A percentile compares a stretch with the other conserved stretches of the same genome.
These are phyloP conservation scores for Lactifluus rugatus DNA, from an alignment of 768 basidiomycete species.

Conservation along the genomic window DNA sequence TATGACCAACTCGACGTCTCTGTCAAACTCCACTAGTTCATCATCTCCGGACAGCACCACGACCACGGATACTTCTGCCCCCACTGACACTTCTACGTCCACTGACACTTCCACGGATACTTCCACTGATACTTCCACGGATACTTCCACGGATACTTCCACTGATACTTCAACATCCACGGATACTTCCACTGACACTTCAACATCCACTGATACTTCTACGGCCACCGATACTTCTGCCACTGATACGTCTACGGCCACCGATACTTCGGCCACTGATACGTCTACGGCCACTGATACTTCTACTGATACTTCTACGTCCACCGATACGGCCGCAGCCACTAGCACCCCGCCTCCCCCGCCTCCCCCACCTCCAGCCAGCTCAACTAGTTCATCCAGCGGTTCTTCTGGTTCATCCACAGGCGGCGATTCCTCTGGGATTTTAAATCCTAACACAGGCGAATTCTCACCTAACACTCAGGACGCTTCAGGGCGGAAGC, in stretches of 20 bases:
- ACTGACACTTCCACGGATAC: neutral
- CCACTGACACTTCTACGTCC: neutral
- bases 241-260: neutral
- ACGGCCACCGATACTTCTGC: too few species aligned
- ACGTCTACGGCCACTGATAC: neutral
- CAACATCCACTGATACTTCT: too few species aligned
- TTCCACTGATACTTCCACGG: neutral
- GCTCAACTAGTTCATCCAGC: neutral
- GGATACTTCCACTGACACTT: neutral
- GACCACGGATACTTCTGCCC: neutral
- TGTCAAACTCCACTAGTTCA: neutral
- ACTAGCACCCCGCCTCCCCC: neutral
- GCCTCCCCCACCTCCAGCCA: neutral
- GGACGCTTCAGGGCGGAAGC: conserved; percentile 7
- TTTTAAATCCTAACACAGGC: neutral
- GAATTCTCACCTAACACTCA: conserved; percentile 1
- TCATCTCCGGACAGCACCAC: neutral
- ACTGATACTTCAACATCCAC: neutral
- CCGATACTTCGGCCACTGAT: neutral
- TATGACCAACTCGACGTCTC: conserved; percentile 1
- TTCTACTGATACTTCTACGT: too few species aligned
- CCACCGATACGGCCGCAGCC: neutral
- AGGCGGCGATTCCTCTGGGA: neutral
- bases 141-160: neutral
- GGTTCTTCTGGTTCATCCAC: neutral